A percentile compares a stretch with the other conserved stretches of the same genome.
These are phyloP conservation scores for Saccharomyces hybrid DNA, from an alignment of 1,139 yeast species.

Conservation along the genomic window DNA sequence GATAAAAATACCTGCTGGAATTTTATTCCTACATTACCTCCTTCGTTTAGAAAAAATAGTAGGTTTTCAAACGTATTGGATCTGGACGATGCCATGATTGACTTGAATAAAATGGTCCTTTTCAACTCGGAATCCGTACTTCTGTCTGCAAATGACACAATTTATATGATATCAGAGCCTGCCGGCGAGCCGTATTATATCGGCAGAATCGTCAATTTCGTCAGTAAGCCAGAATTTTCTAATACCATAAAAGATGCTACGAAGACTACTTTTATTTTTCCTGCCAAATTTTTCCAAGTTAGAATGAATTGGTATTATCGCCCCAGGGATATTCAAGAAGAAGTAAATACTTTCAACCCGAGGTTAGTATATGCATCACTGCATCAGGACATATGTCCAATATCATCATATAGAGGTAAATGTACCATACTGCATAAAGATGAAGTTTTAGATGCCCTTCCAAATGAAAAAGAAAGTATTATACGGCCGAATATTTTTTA, in stretches of 20 bases:
- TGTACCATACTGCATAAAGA: conserved; percentile 62
- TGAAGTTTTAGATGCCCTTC: conserved; percentile 38
- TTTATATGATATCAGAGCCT: conserved; percentile 85
- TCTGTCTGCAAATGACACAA: conserved; percentile 46
- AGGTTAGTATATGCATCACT: conserved; percentile 75
- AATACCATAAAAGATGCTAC: conserved; percentile 11
- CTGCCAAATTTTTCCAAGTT: conserved; percentile 49
- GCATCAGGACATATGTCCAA: conserved; percentile 81
- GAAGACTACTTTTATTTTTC: conserved; percentile 19
- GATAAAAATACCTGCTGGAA: conserved; percentile 25
- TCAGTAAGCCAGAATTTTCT: conserved; percentile 27
- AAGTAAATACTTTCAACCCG: conserved; percentile 42
- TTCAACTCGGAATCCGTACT: conserved; percentile 30
- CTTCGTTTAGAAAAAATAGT: conserved; percentile 23
- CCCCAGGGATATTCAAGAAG: conserved; percentile 68
- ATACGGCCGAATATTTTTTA: conserved; percentile 65
- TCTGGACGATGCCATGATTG: conserved; percentile 37
- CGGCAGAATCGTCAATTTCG: conserved; percentile 78
- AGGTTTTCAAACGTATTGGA: conserved; percentile 34
- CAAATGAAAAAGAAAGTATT: conserved; percentile 35
- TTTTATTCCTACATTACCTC: conserved; percentile 28
- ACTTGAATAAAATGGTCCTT: conserved; percentile 19
- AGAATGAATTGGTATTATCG: conserved; percentile 90
- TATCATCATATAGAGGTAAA: conserved; percentile 67
- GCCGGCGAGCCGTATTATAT: conserved; percentile 93